These are phyloP conservation scores for Pseudogymnoascus sp. DNA, from an alignment of 2,329 filamentous ascomycete genomes.

Conservation along the genomic window DNA sequence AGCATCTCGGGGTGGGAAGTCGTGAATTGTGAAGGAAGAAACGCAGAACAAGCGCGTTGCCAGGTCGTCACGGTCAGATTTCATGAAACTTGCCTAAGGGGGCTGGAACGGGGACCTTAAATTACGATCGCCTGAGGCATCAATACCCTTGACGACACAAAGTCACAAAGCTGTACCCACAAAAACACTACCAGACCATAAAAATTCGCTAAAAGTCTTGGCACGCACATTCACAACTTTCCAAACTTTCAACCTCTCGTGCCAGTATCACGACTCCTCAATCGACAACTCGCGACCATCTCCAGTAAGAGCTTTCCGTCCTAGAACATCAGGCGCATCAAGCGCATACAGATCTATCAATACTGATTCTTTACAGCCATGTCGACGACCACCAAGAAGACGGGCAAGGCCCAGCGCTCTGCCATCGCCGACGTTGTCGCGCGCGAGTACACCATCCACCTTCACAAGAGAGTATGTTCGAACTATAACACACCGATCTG, in stretches of 20 bases:
- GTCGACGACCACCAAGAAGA: conserved; percentile 57
- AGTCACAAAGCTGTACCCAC: neutral
- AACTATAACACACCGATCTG: conserved; percentile 30
- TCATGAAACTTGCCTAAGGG: conserved; percentile 8
- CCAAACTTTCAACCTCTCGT: conserved; percentile 15
- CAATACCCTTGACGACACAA: conserved; percentile 2
- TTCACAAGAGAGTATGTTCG: conserved; percentile 94
- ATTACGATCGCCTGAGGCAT: conserved; percentile 4
- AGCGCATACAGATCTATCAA: neutral
- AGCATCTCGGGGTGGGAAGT: neutral
- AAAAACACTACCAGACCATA: neutral
- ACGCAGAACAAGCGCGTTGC: neutral
- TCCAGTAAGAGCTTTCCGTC: conserved; percentile 19
- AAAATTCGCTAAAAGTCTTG: conserved; percentile 10
- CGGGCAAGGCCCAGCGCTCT: conserved; percentile 70
- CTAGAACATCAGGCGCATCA: neutral
- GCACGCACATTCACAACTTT: conserved; percentile 15
- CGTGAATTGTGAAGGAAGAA: neutral
- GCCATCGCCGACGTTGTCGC: conserved; percentile 98
- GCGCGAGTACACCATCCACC: conserved; percentile 99
- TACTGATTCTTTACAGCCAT: conserved; percentile 43
- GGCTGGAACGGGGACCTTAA: conserved; percentile 4
- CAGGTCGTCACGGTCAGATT: neutral
- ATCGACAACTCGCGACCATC: conserved; percentile 22
- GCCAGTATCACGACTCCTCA: conserved; percentile 17